phyloP scores from a whole-genome alignment of 495 filamentous ascomycete genomes.

The Pseudotulostoma volvatum region DNA sequence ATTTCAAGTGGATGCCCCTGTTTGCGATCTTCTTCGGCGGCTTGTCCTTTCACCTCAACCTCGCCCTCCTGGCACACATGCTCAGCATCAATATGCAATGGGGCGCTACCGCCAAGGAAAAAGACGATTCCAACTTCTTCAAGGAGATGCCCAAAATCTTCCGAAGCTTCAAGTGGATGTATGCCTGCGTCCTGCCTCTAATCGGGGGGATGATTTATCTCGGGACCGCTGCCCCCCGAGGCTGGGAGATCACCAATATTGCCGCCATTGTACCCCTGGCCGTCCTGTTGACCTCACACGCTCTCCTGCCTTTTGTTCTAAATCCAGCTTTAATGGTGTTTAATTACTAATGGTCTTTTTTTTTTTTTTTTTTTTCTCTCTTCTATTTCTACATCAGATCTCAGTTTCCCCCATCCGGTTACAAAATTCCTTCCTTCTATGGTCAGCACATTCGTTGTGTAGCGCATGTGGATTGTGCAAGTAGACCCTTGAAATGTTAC shows the following conservation, averaged over 20 bases:
- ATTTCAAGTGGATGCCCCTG: constrained; percentile 42
- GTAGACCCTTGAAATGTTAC: no score
- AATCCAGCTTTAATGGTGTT: constrained; percentile 74
- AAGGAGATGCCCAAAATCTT: constrained; percentile 64
- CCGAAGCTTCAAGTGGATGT: constrained; percentile 62
- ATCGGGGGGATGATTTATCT: constrained; percentile 52
- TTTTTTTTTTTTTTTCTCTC: no score
- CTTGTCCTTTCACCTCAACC: constrained; percentile 28
- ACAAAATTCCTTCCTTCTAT: no score
- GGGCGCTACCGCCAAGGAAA: constrained; percentile 35
- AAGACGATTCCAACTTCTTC: constrained; percentile 63
- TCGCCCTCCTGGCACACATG: constrained; percentile 33
- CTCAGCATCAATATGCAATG: constrained; percentile 33
- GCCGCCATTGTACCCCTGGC: constrained; percentile 71
- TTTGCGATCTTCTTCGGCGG: constrained; percentile 35
- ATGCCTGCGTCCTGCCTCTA: constrained; percentile 44
- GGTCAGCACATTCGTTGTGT: no score
- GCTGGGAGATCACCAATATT: constrained; percentile 58
- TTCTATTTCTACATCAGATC: no score
- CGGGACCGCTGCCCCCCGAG: constrained; percentile 43
- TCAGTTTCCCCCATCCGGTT: no score
- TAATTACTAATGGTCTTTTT: constrained; percentile 61
- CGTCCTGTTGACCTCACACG: constrained; percentile 50
- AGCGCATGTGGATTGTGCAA: no score
- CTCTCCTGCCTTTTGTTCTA: constrained; percentile 53